Evolutionary conservation across 2,329 filamentous ascomycete genomes (phyloP), one percentile per base, ranked within the genome.

Genomic region (Thelonectria rubi): DNA sequence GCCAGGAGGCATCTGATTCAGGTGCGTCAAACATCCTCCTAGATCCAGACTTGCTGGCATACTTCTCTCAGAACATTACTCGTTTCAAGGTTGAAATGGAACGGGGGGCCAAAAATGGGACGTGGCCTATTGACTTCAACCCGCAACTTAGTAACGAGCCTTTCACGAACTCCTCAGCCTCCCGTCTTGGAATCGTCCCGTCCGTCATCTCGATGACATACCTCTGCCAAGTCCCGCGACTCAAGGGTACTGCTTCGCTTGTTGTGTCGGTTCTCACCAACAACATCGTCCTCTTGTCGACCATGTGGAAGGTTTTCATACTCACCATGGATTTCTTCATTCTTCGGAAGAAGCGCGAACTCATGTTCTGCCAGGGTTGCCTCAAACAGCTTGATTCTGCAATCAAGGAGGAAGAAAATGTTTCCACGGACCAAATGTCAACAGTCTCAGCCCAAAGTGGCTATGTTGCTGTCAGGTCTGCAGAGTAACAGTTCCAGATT

Each of bases 151-250:
- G 24, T 8, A n/a, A 46, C 15, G 26, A 34, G 21, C 26, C 43
- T 11, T 17, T 37, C 26, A 24, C 14, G 8, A 43, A 48, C 43
- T 11, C 42, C 12, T 40, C 42, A n/a, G 24, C n/a, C n/a, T 43
- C 42, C 15, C 43, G 14, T 17, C 43, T 43, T 30, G 46, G 55
- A 11, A 20, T 51, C 11, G 11, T 21, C 14, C 34, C 55, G 14
- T 57, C 55, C 14, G 55, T 57, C 9, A 50, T 57, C 5, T 43
- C 55, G 5, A 34, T 26, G 6, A 14, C 55, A 1, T 57, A 57
- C 18, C 26, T 57, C 3, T 57, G 55, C 37, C 46, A 57, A 11
- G 55, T 57, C n/a, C 55, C 46, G 46, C 55, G 39, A 12, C 55
- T 57, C 17, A 57, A 57, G 39, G 26, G 24, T 15, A 18, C 55